Evolutionary conservation across 2,329 filamentous ascomycete species (phyloP), one percentile per base, ranked within the genome.

Genomic region (Ascochyta fabae): DNA sequence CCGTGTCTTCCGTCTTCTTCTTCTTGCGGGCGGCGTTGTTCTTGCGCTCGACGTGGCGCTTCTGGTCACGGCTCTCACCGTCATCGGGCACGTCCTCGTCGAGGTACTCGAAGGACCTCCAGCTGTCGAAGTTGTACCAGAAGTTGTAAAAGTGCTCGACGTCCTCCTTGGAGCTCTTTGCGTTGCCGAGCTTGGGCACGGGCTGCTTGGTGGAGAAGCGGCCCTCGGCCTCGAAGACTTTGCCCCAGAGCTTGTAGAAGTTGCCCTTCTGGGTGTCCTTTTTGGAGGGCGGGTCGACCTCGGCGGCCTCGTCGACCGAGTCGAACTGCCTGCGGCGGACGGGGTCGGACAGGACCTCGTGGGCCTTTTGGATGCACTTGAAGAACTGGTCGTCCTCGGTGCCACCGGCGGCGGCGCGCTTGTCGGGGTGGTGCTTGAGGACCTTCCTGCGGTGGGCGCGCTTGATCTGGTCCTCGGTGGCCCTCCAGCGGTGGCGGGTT

Each of bases 311-410:
- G 72, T 99, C 95, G 59, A 98, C 93, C 2, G 92, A 96, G 79
- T 99, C 95, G 80, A 90, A 99, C 80, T 99, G 95, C 56, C 93
- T 88, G 60, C 95, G 91, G 82, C 92, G 96, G 76, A 88, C 84
- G 47, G 95, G 95, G 81, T 99, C 95, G 51, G 92, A 86, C 16
- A 99, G 89, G 48, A 98, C 85, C 72, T 99, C 95, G 69, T 90
- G 94, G 54, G 95, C 95, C 80, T 97, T 97, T 78, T 99, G 96
- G 78, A 99, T 99, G 80, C 96, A 99, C 86, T 99, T 99, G 89
- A 99, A 99, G 84, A 99, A 99, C 77, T 90, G 91, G 78, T 99
- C 95, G 79, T 97, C 94, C 71, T 98, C 93, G 67, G 86, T 85
- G 70, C 86, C 85, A 59, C 95, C 95, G 43, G 88, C 86, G 26